phyloP scores from a whole-genome alignment of 2,329 filamentous ascomycete genomes.

The Paracorniculantispora psalliotae region DNA sequence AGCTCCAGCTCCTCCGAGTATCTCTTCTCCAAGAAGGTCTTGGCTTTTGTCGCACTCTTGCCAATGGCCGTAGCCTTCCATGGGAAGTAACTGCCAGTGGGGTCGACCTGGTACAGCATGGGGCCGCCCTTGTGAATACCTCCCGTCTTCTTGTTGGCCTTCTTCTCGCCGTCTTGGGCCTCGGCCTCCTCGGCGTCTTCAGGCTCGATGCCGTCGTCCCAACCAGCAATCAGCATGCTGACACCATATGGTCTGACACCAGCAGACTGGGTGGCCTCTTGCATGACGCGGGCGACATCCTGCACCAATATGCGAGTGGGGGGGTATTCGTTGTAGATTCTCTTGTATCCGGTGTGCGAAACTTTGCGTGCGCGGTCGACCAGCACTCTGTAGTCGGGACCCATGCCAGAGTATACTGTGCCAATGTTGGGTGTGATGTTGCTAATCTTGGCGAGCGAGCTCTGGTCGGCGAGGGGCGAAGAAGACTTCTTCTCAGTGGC shows the following conservation, averaged over 20 bases:
- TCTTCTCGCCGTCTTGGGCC: conserved; percentile 59
- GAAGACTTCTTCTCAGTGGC: conserved; percentile 99
- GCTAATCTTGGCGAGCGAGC: conserved; percentile 94
- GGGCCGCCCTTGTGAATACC: conserved; percentile 94
- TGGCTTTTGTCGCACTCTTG: conserved; percentile 96
- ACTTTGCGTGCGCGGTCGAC: conserved; percentile 98
- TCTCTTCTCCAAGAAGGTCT: conserved; percentile 98
- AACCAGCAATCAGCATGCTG: conserved; percentile 89
- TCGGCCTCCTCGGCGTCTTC: conserved; percentile 66
- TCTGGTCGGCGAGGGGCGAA: conserved; percentile 90
- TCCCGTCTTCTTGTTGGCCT: conserved; percentile 78
- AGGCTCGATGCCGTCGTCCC: conserved; percentile 94
- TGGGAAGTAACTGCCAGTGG: conserved; percentile 97
- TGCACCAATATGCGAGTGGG: conserved; percentile 98
- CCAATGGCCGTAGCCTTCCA: conserved; percentile 99
- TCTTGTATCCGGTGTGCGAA: conserved; percentile 97
- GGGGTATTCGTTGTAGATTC: conserved; percentile 99
- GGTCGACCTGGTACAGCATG: conserved; percentile 97
- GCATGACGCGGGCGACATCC: conserved; percentile 95
- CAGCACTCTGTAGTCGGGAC: conserved; percentile 93
- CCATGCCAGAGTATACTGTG: conserved; percentile 99
- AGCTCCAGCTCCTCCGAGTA: conserved; percentile 96
- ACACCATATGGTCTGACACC: conserved; percentile 97
- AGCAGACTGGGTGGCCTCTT: conserved; percentile 96
- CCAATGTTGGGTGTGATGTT: conserved; percentile 98